These are phyloP conservation scores for Boletellus sp. DNA, from an alignment of 1,284 basidiomycete species.

Conservation along the genomic window DNA sequence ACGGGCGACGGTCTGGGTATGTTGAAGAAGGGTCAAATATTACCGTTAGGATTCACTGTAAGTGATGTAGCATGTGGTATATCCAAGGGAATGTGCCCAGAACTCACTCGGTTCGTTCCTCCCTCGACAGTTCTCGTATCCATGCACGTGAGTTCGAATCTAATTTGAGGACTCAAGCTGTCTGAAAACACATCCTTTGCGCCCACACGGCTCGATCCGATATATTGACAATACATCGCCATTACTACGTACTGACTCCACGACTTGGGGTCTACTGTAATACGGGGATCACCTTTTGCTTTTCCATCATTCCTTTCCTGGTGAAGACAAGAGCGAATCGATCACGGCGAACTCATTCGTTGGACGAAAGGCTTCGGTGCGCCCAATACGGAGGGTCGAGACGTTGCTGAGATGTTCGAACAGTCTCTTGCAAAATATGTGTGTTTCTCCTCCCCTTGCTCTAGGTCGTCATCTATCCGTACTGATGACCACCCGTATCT, in stretches of 20 bases:
- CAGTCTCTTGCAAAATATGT: conserved; percentile 76
- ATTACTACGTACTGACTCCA: neutral
- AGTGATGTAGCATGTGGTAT: conserved; percentile 28
- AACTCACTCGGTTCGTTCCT: conserved; percentile 3
- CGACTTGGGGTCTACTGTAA: neutral
- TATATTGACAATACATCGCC: neutral
- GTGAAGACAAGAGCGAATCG: conserved; percentile 82
- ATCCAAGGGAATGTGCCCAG: neutral
- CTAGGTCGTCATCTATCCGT: neutral
- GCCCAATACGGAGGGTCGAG: conserved; percentile 86
- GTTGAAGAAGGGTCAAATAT: conserved; percentile 64
- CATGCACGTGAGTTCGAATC: conserved; percentile 70
- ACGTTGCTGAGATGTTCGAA: conserved; percentile 92
- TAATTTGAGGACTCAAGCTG: neutral
- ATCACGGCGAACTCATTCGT: conserved; percentile 92
- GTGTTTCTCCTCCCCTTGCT: conserved; percentile 22
- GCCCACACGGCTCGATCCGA: neutral
- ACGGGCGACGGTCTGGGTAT: conserved; percentile 55
- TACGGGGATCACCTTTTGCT: neutral
- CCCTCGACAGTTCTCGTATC: conserved; percentile 81
- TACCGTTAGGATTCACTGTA: conserved; percentile 93
- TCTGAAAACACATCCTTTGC: neutral
- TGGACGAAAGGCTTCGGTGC: conserved; percentile 99
- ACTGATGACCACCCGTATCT: neutral
- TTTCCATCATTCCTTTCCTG: neutral